Percentiles rank a stretch among this genome's conserved stretches.
Conservation (phyloP, 805 yeast genomes). For the Yarrowia yakushimensis region DNA sequence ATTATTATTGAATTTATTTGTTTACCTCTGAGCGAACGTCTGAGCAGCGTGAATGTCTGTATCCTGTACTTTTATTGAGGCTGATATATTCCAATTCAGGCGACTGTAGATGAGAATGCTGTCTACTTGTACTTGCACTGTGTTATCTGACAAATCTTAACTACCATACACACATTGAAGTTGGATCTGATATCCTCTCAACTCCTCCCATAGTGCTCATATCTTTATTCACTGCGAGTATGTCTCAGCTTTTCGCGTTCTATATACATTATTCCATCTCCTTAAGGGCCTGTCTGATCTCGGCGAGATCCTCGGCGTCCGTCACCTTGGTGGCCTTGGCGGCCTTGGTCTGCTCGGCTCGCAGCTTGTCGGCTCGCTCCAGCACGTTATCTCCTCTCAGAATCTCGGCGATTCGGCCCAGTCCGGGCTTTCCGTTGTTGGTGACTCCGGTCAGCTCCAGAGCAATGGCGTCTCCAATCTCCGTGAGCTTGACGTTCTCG, state of each 20-base stretch:
- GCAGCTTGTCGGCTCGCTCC: conserved; percentile 7
- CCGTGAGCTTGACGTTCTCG: conserved; percentile 25
- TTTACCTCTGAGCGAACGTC: too few relatives aligned
- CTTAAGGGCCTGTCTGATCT: neutral
- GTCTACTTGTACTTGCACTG: too few relatives aligned
- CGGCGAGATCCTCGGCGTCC: conserved; percentile 7
- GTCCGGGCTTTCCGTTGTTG: conserved; percentile 33
- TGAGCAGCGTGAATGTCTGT: too few relatives aligned
- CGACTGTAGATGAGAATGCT: too few relatives aligned
- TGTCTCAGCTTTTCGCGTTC: neutral
- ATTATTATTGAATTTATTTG: too few relatives aligned
- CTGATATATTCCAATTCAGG: too few relatives aligned
- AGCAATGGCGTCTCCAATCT: conserved; percentile 19
- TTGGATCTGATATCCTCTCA: too few relatives aligned
- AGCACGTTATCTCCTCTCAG: conserved; percentile 24
- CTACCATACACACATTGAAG: too few relatives aligned
- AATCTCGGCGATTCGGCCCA: conserved; percentile 35
- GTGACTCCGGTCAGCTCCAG: conserved; percentile 32
- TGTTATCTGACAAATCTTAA: too few relatives aligned
- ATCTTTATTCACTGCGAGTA: neutral
- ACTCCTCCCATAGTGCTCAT: too few relatives aligned
- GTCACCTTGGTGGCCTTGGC: neutral
- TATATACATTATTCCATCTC: conserved; percentile 17
- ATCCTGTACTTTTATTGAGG: too few relatives aligned
- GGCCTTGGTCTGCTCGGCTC: neutral